Conservation (phyloP, 768 basidiomycete species). For the Auricularia heimuer region DNA sequence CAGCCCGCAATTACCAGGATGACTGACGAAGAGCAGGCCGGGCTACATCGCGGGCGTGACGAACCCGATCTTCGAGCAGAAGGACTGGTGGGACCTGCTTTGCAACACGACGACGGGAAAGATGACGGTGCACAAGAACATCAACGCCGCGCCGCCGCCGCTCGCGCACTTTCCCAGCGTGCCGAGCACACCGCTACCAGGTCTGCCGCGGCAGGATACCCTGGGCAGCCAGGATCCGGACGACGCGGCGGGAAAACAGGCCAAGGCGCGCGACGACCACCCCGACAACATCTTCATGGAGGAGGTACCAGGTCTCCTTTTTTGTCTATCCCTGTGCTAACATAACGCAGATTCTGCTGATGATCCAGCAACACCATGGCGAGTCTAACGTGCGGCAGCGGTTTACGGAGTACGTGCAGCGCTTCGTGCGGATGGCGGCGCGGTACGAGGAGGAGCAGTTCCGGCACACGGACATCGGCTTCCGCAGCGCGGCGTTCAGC, state of each 20-base stretch:
- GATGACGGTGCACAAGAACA: conserved; percentile 82
- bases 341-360: conserved; percentile 55
- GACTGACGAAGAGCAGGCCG: conserved; percentile 21
- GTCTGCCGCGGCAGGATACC: conserved; percentile 14
- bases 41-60: conserved; percentile 96
- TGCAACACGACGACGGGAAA: conserved; percentile 84
- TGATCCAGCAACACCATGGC: conserved; percentile 87
- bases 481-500: conserved; percentile 43
- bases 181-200: conserved; percentile 30
- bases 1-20: too few species aligned
- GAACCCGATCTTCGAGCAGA: conserved; percentile 89
- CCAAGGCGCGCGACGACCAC: conserved; percentile 37
- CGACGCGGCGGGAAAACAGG: conserved; percentile 50
- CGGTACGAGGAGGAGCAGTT: conserved; percentile 78
- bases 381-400: conserved; percentile 80
- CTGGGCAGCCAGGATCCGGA: conserved; percentile 38
- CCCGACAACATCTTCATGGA: conserved; percentile 86
- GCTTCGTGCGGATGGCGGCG: conserved; percentile 84
- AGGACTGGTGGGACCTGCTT: conserved; percentile 79
- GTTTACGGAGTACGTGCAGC: conserved; percentile 78
- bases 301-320: conserved; percentile 51
- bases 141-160: conserved; percentile 35
- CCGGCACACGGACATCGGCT: conserved; percentile 70
- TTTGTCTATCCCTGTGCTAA: background rate
- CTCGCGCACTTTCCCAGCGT: conserved; percentile 29